A percentile compares a stretch with the other conserved stretches of the same genome.
phyloP scores from a whole-genome alignment of 352 stramenopile genomes.

The Phytophthora aleatoria region DNA sequence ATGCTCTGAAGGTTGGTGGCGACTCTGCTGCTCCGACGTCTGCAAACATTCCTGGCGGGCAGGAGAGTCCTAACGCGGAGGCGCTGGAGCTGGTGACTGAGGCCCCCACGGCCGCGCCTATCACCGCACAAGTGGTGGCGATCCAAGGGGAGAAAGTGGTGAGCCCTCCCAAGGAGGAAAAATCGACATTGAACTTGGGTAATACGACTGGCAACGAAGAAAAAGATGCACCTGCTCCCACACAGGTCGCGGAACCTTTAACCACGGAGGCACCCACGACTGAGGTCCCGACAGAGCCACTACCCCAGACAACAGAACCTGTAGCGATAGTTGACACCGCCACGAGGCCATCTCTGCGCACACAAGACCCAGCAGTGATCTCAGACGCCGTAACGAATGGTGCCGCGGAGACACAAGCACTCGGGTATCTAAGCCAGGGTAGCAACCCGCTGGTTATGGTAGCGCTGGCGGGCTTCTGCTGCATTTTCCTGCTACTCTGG shows the following conservation, averaged over 20 bases:
- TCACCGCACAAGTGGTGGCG: neutral
- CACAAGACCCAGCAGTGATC: constrained; percentile 26
- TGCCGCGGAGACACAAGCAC: constrained; percentile 4
- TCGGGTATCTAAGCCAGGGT: constrained; percentile 42
- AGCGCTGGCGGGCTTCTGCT: constrained; percentile 52
- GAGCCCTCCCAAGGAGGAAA: constrained; percentile 2
- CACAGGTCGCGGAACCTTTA: neutral
- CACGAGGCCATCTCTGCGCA: constrained; percentile 44
- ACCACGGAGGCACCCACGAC: constrained; percentile 5
- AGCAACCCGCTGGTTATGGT: constrained; percentile 49
- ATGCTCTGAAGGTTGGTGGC: neutral
- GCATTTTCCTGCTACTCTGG: constrained; percentile 62
- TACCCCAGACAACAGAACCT: constrained; percentile 11
- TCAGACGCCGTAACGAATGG: constrained; percentile 27
- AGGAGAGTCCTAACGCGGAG: constrained; percentile 6
- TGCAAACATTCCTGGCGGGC: neutral
- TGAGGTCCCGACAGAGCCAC: neutral
- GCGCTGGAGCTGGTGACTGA: constrained; percentile 15
- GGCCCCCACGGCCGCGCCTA: neutral
- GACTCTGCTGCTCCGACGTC: neutral
- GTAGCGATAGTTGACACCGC: constrained; percentile 14
- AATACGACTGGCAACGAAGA: constrained; percentile 9
- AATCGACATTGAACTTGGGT: constrained; percentile 5
- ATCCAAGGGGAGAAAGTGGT: neutral
- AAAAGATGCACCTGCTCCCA: constrained; percentile 8